Evolutionary conservation across 495 filamentous ascomycete species (phyloP).

Genomic region (Aspergillus olivimuriae): DNA sequence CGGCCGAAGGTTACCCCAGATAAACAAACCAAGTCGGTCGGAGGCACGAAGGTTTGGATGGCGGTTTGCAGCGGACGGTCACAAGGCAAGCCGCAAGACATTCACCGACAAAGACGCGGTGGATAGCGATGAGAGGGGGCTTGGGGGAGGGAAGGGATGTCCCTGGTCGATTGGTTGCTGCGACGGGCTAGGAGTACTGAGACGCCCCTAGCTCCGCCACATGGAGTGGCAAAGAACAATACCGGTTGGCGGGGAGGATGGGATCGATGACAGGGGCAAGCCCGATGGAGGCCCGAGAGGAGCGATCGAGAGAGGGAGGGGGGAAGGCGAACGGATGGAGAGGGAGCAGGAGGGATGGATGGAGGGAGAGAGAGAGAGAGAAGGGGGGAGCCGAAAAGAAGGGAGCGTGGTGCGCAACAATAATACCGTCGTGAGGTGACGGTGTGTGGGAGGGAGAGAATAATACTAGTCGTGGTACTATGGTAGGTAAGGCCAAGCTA

Average conservation of each 20-base stretch:
- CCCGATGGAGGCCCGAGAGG: too few relatives aligned
- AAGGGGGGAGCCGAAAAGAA: constrained; percentile 7
- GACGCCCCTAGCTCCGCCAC: constrained; percentile 10
- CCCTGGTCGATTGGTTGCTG: too few relatives aligned
- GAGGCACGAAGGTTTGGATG: too few relatives aligned
- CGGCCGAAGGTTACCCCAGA: not conserved
- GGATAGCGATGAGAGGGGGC: too few relatives aligned
- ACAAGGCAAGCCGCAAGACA: constrained; percentile 7
- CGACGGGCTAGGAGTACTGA: constrained; percentile 11
- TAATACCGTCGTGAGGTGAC: constrained; percentile 5
- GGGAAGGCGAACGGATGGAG: constrained; percentile 6
- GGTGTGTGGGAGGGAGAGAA: constrained; percentile 8
- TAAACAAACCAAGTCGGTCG: too few relatives aligned
- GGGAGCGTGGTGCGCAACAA: constrained; percentile 6
- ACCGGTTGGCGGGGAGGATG: not conserved
- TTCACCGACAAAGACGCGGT: constrained; percentile 2
- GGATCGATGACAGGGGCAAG: too few relatives aligned
- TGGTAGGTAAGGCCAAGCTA: too few relatives aligned
- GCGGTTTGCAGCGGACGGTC: not conserved
- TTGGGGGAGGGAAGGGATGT: too few relatives aligned
- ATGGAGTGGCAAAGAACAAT: constrained; percentile 13
- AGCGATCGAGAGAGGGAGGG: constrained; percentile 6
- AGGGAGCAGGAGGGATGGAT: constrained; percentile 4
- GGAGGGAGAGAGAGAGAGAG: constrained; percentile 5
- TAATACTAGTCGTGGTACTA: too few relatives aligned